Conservation (phyloP, 352 stramenopile species). For the Phytophthora palmivora region DNA sequence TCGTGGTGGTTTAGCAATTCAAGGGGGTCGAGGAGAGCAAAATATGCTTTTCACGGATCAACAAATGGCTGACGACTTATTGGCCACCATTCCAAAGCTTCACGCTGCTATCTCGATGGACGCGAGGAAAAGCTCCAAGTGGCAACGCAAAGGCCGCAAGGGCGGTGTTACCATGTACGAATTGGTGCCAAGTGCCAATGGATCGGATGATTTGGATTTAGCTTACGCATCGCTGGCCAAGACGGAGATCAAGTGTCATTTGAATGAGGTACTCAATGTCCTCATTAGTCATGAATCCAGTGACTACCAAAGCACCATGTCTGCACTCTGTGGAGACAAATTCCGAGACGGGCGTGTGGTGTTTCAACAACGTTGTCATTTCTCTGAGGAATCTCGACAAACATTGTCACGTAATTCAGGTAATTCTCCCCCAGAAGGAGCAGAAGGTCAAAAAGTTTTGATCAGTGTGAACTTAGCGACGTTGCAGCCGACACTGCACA, state of each 20-base stretch:
- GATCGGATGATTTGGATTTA: conserved; percentile 49
- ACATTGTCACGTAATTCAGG: conserved; percentile 24
- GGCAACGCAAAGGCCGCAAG: conserved; percentile 45
- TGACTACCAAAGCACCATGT: conserved; percentile 49
- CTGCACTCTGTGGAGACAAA: conserved; percentile 43
- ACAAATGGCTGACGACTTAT: conserved; percentile 44
- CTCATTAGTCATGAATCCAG: conserved; percentile 39
- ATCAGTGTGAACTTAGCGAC: conserved; percentile 45
- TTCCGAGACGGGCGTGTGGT: conserved; percentile 49
- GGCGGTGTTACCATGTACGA: conserved; percentile 48
- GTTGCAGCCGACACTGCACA: conserved; percentile 34
- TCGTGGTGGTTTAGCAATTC: conserved; percentile 28
- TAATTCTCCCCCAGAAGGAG: conserved; percentile 3
- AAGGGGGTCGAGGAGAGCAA: conserved; percentile 24
- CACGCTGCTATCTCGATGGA: conserved; percentile 36
- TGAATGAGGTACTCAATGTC: conserved; percentile 54
- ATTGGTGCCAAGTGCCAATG: conserved; percentile 28
- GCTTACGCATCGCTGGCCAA: conserved; percentile 51
- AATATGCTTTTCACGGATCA: conserved; percentile 43
- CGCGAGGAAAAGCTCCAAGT: conserved; percentile 28
- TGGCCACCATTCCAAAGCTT: conserved; percentile 44
- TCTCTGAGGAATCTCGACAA: conserved; percentile 35
- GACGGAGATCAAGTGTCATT: conserved; percentile 52
- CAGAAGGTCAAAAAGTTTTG: conserved; percentile 27
- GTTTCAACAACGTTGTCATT: conserved; percentile 47